A percentile compares a stretch with the other conserved stretches of the same genome.
These are phyloP conservation scores for Acacia concinna DNA, from an alignment of 331 rosid genomes.

Conservation along the genomic window DNA sequence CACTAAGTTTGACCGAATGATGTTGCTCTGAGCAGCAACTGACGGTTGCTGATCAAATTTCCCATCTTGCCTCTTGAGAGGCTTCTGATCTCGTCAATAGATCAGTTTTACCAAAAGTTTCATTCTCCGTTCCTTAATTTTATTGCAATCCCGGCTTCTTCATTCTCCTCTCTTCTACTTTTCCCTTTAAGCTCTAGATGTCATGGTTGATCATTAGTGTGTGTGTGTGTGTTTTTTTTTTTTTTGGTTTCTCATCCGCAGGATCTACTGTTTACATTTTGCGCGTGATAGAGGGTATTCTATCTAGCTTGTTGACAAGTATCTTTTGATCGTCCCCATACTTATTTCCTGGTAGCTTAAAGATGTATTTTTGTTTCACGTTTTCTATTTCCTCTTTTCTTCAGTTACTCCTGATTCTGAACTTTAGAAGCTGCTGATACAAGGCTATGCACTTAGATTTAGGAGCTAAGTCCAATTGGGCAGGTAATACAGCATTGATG, in stretches of 20 bases:
- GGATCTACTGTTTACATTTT: conserved; percentile 28
- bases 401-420: conserved; percentile 26
- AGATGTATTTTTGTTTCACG: background rate
- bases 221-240: conserved; percentile 21
- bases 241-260: background rate
- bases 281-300: conserved; percentile 1
- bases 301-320: background rate
- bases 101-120: conserved; percentile 26
- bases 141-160: background rate
- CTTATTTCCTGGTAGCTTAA: background rate
- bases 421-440: conserved; percentile 30
- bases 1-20: conserved; percentile 28
- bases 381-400: conserved; percentile 18
- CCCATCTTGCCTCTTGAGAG: conserved; percentile 36
- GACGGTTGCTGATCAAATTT: conserved; percentile 30
- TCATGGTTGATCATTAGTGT: background rate
- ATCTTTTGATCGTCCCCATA: conserved; percentile 17
- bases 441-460: conserved; percentile 12
- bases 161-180: background rate
- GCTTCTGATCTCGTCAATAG: conserved; percentile 33
- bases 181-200: background rate
- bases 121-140: conserved; percentile 28
- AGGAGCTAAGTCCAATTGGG: conserved; percentile 32
- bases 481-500: conserved; percentile 35
- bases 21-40: conserved; percentile 20